A percentile compares a stretch with the other conserved stretches of the same genome.
Conservation (phyloP, 2,329 filamentous ascomycete genomes). For the Apiospora rasikravindrae region DNA sequence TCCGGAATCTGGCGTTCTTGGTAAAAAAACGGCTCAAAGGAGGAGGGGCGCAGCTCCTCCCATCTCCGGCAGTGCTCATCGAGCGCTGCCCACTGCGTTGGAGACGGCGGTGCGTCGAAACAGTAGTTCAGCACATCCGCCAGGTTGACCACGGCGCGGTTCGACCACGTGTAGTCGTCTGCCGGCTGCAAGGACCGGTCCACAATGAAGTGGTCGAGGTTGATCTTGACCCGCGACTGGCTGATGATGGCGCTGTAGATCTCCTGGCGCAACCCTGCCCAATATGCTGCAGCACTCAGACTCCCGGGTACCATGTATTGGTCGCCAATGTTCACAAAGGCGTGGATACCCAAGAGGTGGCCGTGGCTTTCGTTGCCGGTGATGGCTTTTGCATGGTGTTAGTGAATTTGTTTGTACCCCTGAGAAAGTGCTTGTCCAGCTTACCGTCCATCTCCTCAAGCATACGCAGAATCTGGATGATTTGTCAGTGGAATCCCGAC, state of each 20-base stretch:
- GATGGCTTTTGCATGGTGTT: conserved; percentile 34
- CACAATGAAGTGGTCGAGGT: conserved; percentile 54
- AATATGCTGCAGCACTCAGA: conserved; percentile 60
- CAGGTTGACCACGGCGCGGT: conserved; percentile 65
- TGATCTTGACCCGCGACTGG: conserved; percentile 52
- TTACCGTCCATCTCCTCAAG: conserved; percentile 52
- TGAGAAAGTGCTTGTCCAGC: background rate
- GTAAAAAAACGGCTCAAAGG: conserved; percentile 61
- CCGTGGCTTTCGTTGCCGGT: conserved; percentile 53
- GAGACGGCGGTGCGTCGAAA: conserved; percentile 49
- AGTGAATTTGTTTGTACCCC: too few species aligned
- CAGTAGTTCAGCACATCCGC: conserved; percentile 70
- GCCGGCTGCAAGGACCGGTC: conserved; percentile 54
- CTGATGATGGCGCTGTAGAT: conserved; percentile 61
- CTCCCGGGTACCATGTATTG: conserved; percentile 46
- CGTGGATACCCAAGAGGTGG: conserved; percentile 52
- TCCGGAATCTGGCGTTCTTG: conserved; percentile 42
- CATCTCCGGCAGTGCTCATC: conserved; percentile 51
- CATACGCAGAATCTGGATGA: conserved; percentile 50
- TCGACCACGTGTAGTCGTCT: conserved; percentile 63
- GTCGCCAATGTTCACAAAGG: conserved; percentile 50
- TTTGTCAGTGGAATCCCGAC: background rate
- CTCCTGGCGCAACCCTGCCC: conserved; percentile 62
- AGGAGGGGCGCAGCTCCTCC: conserved; percentile 51
- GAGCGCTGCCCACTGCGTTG: conserved; percentile 49